Evolutionary conservation across 1,284 basidiomycete species (phyloP).

Genomic region (Cystobasidium pallidum): DNA sequence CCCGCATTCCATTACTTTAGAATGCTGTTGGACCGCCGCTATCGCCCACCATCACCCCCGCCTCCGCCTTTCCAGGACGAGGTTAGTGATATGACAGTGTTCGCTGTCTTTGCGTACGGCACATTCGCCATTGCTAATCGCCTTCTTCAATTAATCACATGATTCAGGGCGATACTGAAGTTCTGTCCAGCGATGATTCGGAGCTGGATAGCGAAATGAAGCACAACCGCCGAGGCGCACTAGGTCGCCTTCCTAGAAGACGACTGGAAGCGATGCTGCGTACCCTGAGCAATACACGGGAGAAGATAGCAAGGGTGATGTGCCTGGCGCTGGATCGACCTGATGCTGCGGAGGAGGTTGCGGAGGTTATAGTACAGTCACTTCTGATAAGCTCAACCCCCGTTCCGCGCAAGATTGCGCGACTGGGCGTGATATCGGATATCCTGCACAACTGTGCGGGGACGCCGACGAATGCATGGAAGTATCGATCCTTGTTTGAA

Average conservation of each 20-base stretch:
- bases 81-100: constrained; percentile 59
- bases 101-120: no score
- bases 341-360: constrained; percentile 86
- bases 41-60: constrained; percentile 61
- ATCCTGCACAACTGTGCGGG: constrained; percentile 95
- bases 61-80: constrained; percentile 80
- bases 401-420: constrained; percentile 91
- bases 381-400: constrained; percentile 83
- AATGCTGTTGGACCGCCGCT: constrained; percentile 69
- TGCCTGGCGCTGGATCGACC: constrained; percentile 92
- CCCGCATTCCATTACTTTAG: constrained; percentile 79
- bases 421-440: constrained; percentile 93
- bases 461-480: constrained; percentile 71
- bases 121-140: no score
- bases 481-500: constrained; percentile 89
- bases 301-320: constrained; percentile 92
- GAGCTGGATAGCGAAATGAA: constrained; percentile 91
- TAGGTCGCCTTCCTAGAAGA: constrained; percentile 75
- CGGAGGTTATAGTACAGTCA: constrained; percentile 81
- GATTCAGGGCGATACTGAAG: constrained; percentile 78
- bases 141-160: background rate
- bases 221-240: constrained; percentile 58
- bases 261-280: constrained; percentile 89
- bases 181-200: constrained; percentile 87
- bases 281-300: constrained; percentile 78